phyloP scores from a whole-genome alignment of 208 protist genomes.

The Leishmania aethiopica region DNA sequence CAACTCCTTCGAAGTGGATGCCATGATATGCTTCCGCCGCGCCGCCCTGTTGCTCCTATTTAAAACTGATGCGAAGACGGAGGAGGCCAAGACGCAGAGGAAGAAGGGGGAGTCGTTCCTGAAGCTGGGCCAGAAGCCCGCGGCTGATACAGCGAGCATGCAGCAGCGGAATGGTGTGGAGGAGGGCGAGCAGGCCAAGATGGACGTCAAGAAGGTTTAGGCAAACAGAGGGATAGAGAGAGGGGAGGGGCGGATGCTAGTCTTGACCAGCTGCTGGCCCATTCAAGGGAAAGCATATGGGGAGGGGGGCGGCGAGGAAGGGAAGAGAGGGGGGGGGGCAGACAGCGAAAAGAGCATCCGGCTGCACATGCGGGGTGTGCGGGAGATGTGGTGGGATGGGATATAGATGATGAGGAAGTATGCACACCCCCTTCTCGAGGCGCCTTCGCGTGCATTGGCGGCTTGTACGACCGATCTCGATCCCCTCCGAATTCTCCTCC shows the following conservation, averaged over 20 bases:
- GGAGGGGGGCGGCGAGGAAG: background rate
- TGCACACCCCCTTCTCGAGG: background rate
- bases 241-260: background rate
- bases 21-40: slow-evolving; percentile 74
- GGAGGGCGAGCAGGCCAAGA: slow-evolving; percentile 35
- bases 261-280: background rate
- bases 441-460: background rate
- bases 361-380: background rate
- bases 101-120: slow-evolving; percentile 53
- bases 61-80: slow-evolving; percentile 59
- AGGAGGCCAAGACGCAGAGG: slow-evolving; percentile 56
- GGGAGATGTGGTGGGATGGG: background rate
- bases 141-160: slow-evolving; percentile 12
- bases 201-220: slow-evolving; percentile 10
- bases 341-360: background rate
- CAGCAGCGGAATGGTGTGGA: slow-evolving; percentile 49
- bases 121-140: slow-evolving; percentile 18
- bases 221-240: background rate
- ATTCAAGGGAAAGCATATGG: background rate
- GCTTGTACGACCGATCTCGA: background rate
- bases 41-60: slow-evolving; percentile 72
- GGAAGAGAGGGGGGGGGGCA: background rate
- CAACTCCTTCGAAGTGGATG: slow-evolving; percentile 47
- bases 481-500: background rate
- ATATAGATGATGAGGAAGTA: background rate